Evolutionary conservation across 768 basidiomycete genomes (phyloP).

Genomic region (Pleurotus platypus): DNA sequence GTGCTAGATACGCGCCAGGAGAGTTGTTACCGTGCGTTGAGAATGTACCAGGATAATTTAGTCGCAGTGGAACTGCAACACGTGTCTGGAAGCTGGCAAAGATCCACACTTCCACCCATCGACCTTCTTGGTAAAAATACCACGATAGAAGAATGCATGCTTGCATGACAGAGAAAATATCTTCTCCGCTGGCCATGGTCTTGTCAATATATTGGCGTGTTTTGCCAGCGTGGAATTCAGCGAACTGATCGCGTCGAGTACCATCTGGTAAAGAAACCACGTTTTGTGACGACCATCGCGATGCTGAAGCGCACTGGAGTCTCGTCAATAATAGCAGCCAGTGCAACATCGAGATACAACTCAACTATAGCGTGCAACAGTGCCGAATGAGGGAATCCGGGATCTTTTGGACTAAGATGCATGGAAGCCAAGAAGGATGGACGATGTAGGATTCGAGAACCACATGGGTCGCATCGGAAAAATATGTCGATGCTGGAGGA

Average conservation of each 20-base stretch:
- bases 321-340: slow-evolving; percentile 9
- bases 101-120: slow-evolving; percentile 91
- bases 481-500: slow-evolving; percentile 72
- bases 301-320: slow-evolving; percentile 74
- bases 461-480: slow-evolving; percentile 86
- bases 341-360: slow-evolving; percentile 11
- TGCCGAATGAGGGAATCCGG: slow-evolving; percentile 84
- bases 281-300: slow-evolving; percentile 76
- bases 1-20: slow-evolving; percentile 77
- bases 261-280: slow-evolving; percentile 69
- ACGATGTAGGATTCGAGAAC: slow-evolving; percentile 79
- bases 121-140: slow-evolving; percentile 89
- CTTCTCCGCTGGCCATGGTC: slow-evolving; percentile 86
- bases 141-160: slow-evolving; percentile 84
- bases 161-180: slow-evolving; percentile 85
- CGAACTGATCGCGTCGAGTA: slow-evolving; percentile 77
- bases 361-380: slow-evolving; percentile 87
- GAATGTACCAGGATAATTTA: slow-evolving; percentile 86
- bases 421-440: slow-evolving; percentile 78
- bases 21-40: slow-evolving; percentile 62
- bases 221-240: slow-evolving; percentile 83
- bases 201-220: slow-evolving; percentile 85
- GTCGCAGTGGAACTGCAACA: slow-evolving; percentile 74
- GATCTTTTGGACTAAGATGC: slow-evolving; percentile 75
- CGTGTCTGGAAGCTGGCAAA: slow-evolving; percentile 84